Conservation (phyloP, 257 asterid species). For the Nicotiana otophora region DNA sequence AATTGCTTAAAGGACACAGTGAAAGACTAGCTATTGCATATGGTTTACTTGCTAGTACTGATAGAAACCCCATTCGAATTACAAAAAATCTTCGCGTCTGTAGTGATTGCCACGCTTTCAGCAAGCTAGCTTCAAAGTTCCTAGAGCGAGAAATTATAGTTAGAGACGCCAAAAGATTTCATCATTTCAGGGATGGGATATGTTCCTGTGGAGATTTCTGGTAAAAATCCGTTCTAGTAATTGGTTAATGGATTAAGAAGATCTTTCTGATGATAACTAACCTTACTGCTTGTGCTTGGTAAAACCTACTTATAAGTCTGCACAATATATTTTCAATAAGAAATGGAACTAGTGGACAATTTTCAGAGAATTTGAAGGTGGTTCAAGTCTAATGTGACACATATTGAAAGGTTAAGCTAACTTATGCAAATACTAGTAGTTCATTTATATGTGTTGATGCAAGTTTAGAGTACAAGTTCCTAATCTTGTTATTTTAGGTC, state of each 20-base stretch:
- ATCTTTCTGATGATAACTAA: neutral
- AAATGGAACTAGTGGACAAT: neutral
- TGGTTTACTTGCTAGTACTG: conserved; percentile 45
- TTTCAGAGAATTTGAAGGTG: neutral
- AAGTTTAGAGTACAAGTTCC: neutral
- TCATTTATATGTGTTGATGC: neutral
- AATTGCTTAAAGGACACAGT: conserved; percentile 65
- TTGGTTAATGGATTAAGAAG: neutral
- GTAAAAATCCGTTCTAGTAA: conserved; percentile 24
- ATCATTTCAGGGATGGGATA: conserved; percentile 63
- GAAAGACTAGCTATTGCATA: conserved; percentile 80
- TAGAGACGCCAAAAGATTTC: conserved; percentile 75
- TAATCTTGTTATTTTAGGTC: neutral
- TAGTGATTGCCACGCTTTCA: conserved; percentile 68
- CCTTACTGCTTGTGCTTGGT: neutral
- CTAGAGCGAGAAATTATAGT: conserved; percentile 52
- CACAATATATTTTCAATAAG: neutral
- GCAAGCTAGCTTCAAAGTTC: conserved; percentile 51
- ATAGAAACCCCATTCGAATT: conserved; percentile 41
- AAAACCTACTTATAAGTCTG: neutral
- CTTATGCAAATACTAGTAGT: neutral
- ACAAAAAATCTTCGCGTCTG: conserved; percentile 77
- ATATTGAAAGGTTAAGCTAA: neutral
- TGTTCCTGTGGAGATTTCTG: conserved; percentile 90
- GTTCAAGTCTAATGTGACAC: neutral